phyloP scores from a whole-genome alignment of 2,329 filamentous ascomycete genomes.

The Xylaria multiplex region DNA sequence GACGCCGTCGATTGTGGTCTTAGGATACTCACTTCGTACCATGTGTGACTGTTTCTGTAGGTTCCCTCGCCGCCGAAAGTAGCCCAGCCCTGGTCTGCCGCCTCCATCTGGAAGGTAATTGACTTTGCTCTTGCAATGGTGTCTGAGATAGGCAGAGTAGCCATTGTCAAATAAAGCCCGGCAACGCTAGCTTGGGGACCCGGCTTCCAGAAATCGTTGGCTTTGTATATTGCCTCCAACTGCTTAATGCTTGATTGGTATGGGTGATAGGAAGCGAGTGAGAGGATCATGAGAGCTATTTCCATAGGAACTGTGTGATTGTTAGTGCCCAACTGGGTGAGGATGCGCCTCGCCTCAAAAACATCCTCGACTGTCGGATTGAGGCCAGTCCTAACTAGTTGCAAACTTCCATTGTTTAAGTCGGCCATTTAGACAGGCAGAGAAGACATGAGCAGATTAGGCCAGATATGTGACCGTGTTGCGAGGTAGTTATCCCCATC shows the following conservation, averaged over 20 bases:
- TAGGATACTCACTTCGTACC: conserved; percentile 40
- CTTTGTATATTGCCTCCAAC: conserved; percentile 7
- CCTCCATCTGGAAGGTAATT: conserved; percentile 39
- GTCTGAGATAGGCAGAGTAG: conserved; percentile 14
- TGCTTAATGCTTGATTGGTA: conserved; percentile 7
- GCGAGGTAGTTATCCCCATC: no score
- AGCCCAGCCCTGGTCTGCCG: conserved; percentile 40
- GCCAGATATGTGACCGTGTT: no score
- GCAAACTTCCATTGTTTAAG: conserved; percentile 3
- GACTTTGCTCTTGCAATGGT: conserved; percentile 20
- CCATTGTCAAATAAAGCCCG: conserved; percentile 17
- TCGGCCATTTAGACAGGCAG: background rate
- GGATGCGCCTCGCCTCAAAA: conserved; percentile 10
- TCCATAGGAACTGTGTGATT: conserved; percentile 19
- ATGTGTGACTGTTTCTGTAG: conserved; percentile 40
- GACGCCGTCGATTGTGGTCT: conserved; percentile 21
- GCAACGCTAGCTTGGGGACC: conserved; percentile 14
- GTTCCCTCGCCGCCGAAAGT: conserved; percentile 33
- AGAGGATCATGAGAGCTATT: conserved; percentile 22
- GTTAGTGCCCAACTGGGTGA: conserved; percentile 5
- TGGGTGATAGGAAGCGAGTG: conserved; percentile 19
- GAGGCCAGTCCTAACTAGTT: conserved; percentile 13
- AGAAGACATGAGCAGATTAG: background rate
- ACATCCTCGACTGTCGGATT: conserved; percentile 22
- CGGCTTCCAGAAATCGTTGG: conserved; percentile 17